Evolutionary conservation across 73 alveolate genomes (phyloP), one percentile per base, ranked within the genome.

Genomic region (Symbiodinium pilosum): DNA sequence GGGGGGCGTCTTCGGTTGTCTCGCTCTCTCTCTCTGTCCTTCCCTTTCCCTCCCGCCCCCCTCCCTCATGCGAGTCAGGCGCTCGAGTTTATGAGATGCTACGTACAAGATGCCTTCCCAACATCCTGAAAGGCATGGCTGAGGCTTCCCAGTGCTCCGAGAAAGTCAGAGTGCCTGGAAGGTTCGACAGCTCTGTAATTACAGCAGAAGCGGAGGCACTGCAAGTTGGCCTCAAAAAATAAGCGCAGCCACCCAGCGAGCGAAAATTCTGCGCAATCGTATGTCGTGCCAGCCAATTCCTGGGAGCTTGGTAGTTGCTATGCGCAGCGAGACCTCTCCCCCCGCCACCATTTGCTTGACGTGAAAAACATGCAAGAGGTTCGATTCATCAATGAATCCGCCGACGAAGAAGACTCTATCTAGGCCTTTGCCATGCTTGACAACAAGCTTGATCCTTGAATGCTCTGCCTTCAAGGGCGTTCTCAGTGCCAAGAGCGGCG

Each of bases 391-490:
- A 20, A 64, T 64, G 77, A 64, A 64, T 64, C 77, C 77, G 32
- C 77, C 77, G 28, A 64, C 77, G 36, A 64, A 64, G 77, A 64
- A 64, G 77, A 64, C 77, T 64, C 77, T 18, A 36, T 64, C 77
- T 12, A 64, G 77, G 36, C 77, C 77, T 64, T 2, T 32, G 77
- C 77, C 77, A 6, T 9, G 30, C 28, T 18, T 18, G 77, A 64
- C 36, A n/a, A n/a, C n/a, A n/a, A n/a, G n/a, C n/a, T n/a, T n/a
- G n/a, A n/a, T n/a, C n/a, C n/a, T n/a, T n/a, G n/a, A n/a, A n/a
- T n/a, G n/a, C n/a, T n/a, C n/a, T n/a, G n/a, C n/a, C n/a, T n/a
- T n/a, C n/a, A n/a, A n/a, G n/a, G n/a, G n/a, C n/a, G n/a, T n/a
- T n/a, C n/a, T n/a, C n/a, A n/a, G 1, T 64, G 30, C 77, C 40